Evolutionary conservation across 768 basidiomycete genomes (phyloP), one percentile per base, ranked within the genome.

Genomic region (Pulveroboletus sp.): DNA sequence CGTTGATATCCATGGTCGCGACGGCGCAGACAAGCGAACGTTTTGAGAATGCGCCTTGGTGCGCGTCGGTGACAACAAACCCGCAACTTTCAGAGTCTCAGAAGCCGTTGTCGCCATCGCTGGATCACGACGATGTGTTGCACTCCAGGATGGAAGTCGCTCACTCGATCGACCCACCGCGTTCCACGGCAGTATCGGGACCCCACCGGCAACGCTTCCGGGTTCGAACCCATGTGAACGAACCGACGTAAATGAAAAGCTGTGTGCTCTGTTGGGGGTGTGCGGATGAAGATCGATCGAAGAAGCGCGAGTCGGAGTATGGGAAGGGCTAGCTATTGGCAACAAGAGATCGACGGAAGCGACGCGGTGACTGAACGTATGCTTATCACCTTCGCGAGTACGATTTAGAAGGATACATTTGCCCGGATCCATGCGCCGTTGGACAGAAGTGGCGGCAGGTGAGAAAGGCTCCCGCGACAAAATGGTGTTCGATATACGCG

Each of bases 271-370:
- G 39, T 47, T 47, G n/a, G 48, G 52, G 2, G 43, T 7, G 24
- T 43, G 46, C 13, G 44, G 32, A 17, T 45, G 62, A 45, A 47
- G 47, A 64, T 64, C 62, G 33, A 41, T 56, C 23, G 51, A 49
- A 64, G 62, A 64, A 59, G 62, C 48, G 25, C 3, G 32, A 4
- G 4, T 27, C 44, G 38, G 38, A n/a, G 35, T 13, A 32, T 11
- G 25, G 29, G 29, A 17, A 16, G 9, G 36, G 21, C 24, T n/a
- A 33, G 35, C 21, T 31, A 49, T 50, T 7, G 55, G 42, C 36
- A 50, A 40, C 45, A 46, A 38, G 33, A 52, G 62, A 56, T 62
- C 62, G 17, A 52, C 51, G 11, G 50, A 63, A 53, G 56, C 31
- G 19, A 40, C 20, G 10, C 53, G 53, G 41, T 49, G 61, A 55